Percentiles rank a stretch among this genome's conserved stretches.
Evolutionary conservation across 768 basidiomycete genomes (phyloP).

Genomic region (Cystofilobasidium capitatum): DNA sequence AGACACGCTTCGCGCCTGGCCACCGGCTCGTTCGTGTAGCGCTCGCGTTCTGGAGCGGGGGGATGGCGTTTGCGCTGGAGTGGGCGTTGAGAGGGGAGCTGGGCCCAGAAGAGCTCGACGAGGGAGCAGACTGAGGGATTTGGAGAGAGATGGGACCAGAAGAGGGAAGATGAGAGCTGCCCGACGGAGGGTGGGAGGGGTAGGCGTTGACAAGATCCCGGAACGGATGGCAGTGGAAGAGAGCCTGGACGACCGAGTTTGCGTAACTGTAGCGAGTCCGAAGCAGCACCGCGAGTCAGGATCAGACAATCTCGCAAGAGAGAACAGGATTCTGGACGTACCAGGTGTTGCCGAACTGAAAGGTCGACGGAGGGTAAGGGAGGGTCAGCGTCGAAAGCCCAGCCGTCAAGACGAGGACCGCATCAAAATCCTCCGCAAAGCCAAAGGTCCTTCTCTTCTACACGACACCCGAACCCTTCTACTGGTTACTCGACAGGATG

Average conservation of each 20-base stretch:
- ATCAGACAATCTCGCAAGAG: neutral
- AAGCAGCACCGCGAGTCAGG: neutral
- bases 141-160: neutral
- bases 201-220: constrained; percentile 64
- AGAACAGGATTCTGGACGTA: constrained; percentile 37
- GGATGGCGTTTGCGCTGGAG: neutral
- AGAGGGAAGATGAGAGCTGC: neutral
- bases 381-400: constrained; percentile 13
- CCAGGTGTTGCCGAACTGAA: constrained; percentile 94
- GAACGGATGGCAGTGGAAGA: constrained; percentile 92
- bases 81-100: neutral
- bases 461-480: too few species aligned
- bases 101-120: neutral
- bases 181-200: constrained; percentile 45
- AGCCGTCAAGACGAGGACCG: too few species aligned
- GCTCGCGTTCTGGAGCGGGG: constrained; percentile 6
- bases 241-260: constrained; percentile 94
- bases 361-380: neutral
- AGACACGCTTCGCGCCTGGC: constrained; percentile 26
- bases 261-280: constrained; percentile 58
- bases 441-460: too few species aligned
- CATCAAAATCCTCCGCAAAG: too few species aligned
- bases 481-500: too few species aligned
- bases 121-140: neutral
- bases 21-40: constrained; percentile 25